These are phyloP conservation scores for Zymoseptoria ardabiliae DNA, from an alignment of 2,329 filamentous ascomycete species.

Conservation along the genomic window DNA sequence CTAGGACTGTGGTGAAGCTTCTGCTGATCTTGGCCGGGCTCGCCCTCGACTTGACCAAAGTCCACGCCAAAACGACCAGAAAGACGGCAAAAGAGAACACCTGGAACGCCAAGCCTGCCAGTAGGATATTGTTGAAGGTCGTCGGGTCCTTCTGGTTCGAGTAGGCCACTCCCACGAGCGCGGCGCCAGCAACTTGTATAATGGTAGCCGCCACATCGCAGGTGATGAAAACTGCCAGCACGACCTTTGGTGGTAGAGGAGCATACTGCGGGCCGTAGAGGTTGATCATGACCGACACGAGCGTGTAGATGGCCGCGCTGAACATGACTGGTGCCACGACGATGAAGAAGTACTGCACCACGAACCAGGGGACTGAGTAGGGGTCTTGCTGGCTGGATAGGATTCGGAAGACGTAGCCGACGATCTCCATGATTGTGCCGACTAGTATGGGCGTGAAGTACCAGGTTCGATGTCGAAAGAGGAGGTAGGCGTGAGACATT, in stretches of 20 bases:
- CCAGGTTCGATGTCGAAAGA: constrained; percentile 35
- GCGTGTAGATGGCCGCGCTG: constrained; percentile 50
- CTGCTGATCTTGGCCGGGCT: constrained; percentile 26
- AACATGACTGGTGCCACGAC: constrained; percentile 54
- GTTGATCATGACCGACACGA: constrained; percentile 45
- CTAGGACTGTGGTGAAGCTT: constrained; percentile 38
- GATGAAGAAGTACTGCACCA: constrained; percentile 54
- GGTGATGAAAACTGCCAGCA: constrained; percentile 49
- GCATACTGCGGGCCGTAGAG: constrained; percentile 39
- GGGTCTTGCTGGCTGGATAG: constrained; percentile 46
- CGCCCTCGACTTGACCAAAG: constrained; percentile 34
- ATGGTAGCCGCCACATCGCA: constrained; percentile 49
- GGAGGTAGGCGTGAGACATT: constrained; percentile 31
- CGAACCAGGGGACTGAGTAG: constrained; percentile 49
- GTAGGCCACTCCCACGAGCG: constrained; percentile 45
- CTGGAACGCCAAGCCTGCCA: constrained; percentile 50
- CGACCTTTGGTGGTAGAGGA: constrained; percentile 39
- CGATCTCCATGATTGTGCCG: constrained; percentile 42
- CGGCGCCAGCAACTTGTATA: constrained; percentile 49
- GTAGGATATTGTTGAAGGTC: constrained; percentile 48
- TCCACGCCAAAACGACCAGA: constrained; percentile 38
- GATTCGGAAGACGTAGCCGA: constrained; percentile 44
- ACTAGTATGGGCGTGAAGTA: constrained; percentile 43
- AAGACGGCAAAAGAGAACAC: constrained; percentile 46
- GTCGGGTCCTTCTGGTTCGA: constrained; percentile 45